Evolutionary conservation across 805 yeast species (phyloP).

Genomic region (Pichia pseudocactophila): DNA sequence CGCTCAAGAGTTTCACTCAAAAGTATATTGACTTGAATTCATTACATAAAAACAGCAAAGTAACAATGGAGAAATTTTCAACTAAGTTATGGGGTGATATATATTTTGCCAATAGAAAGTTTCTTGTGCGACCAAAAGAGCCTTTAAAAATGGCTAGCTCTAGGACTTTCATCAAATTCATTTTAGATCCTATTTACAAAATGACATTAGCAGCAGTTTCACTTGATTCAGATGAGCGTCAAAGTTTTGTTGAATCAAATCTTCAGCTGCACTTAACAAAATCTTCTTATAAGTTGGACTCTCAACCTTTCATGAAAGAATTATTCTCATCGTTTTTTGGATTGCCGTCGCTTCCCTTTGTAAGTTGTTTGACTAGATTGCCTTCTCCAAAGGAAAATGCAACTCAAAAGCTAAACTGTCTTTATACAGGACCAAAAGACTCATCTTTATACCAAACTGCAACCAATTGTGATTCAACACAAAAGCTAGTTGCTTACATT

Average conservation of each 20-base stretch:
- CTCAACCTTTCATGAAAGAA: slow-evolving; percentile 46
- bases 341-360: slow-evolving; percentile 38
- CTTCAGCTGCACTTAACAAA: slow-evolving; percentile 37
- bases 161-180: slow-evolving; percentile 52
- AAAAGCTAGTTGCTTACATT: slow-evolving; percentile 43
- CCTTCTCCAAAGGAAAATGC: slow-evolving; percentile 33
- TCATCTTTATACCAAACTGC: slow-evolving; percentile 16
- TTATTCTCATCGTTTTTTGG: slow-evolving; percentile 51
- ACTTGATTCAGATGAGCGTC: slow-evolving; percentile 36
- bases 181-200: slow-evolving; percentile 77
- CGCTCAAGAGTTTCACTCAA: slow-evolving; percentile 53
- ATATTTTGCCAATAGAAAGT: slow-evolving; percentile 42
- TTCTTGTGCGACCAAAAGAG: slow-evolving; percentile 29
- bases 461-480: slow-evolving; percentile 28
- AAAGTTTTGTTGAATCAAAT: slow-evolving; percentile 35
- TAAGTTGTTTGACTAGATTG: slow-evolving; percentile 34
- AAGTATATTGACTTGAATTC: slow-evolving; percentile 35
- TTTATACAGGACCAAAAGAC: slow-evolving; percentile 24
- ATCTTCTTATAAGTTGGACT: slow-evolving; percentile 40
- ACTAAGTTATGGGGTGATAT: slow-evolving; percentile 71
- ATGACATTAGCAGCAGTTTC: slow-evolving; percentile 53
- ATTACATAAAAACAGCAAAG: slow-evolving; percentile 7
- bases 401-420: slow-evolving; percentile 15
- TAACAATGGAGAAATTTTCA: slow-evolving; percentile 35
- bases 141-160: slow-evolving; percentile 16